Percentiles rank a stretch among this genome's conserved stretches.
phyloP scores from a whole-genome alignment of 169 alveolate genomes.

The Cryptosporidium bovis region DNA sequence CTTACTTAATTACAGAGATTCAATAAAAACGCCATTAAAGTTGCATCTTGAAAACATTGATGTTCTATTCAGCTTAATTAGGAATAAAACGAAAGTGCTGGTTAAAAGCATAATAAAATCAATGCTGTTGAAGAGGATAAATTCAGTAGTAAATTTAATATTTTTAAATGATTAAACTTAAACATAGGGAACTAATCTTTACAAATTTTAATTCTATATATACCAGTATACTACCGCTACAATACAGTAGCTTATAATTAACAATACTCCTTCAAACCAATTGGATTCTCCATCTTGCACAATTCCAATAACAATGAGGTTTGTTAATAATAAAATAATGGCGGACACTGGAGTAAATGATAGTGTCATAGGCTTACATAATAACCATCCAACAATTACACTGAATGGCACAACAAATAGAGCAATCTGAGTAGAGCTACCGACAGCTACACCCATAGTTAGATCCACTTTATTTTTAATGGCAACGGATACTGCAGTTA shows the following conservation, averaged over 20 bases:
- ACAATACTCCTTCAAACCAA: constrained; percentile 88
- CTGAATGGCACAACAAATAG: constrained; percentile 87
- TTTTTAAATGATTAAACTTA: too few species aligned
- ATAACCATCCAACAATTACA: constrained; percentile 87
- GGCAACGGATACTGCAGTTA: constrained; percentile 87
- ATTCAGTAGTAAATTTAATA: too few species aligned
- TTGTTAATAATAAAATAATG: constrained; percentile 81
- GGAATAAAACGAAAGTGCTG: too few species aligned
- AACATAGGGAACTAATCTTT: not conserved
- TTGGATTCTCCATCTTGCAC: constrained; percentile 89
- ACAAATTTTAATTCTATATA: constrained; percentile 32
- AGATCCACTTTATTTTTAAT: constrained; percentile 87
- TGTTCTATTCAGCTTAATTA: too few species aligned
- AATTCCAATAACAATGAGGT: constrained; percentile 82
- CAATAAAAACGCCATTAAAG: too few species aligned
- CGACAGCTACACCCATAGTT: constrained; percentile 91
- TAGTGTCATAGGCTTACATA: constrained; percentile 86
- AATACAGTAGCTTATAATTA: constrained; percentile 84
- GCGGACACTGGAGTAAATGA: constrained; percentile 85
- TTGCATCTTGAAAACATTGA: too few species aligned
- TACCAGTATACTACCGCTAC: constrained; percentile 82
- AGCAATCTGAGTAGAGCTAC: constrained; percentile 86
- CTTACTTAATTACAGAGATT: too few species aligned
- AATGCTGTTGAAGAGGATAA: too few species aligned
- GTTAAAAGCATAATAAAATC: too few species aligned